Conservation (phyloP, 768 basidiomycete species). For the Rhodotorula babjevae region DNA sequence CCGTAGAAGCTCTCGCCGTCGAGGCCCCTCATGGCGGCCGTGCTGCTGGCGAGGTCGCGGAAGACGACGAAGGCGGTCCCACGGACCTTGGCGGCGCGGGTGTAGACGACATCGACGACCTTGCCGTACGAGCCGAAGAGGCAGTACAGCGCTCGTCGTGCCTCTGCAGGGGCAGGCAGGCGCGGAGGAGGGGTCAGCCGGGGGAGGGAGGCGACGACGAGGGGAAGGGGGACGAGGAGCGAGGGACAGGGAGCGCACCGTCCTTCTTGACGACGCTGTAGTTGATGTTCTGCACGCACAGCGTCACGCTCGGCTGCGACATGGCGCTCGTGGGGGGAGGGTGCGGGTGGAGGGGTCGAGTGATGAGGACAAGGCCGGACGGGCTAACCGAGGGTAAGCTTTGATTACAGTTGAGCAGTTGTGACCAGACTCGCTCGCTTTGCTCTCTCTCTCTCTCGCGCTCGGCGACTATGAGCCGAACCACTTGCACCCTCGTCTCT, state of each 20-base stretch:
- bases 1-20: constrained; percentile 65
- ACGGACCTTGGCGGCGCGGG: constrained; percentile 75
- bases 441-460: not conserved
- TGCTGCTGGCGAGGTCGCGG: constrained; percentile 80
- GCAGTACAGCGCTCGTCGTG: constrained; percentile 72
- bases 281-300: constrained; percentile 90
- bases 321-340: constrained; percentile 21
- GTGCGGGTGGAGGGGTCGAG: no score
- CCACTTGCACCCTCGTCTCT: not conserved
- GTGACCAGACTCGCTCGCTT: not conserved
- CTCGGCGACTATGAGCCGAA: not conserved
- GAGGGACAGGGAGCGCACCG: constrained; percentile 43
- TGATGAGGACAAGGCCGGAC: not conserved
- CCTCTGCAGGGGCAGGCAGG: constrained; percentile 52
- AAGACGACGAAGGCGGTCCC: constrained; percentile 97
- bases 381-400: no score
- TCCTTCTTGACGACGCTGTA: constrained; percentile 79
- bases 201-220: not conserved
- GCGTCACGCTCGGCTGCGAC: constrained; percentile 71
- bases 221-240: not conserved
- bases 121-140: constrained; percentile 91
- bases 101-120: constrained; percentile 86
- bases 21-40: constrained; percentile 85
- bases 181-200: not conserved
- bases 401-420: no score